Conservation (phyloP, 2,329 filamentous ascomycete genomes). For the Periconia sp. region DNA sequence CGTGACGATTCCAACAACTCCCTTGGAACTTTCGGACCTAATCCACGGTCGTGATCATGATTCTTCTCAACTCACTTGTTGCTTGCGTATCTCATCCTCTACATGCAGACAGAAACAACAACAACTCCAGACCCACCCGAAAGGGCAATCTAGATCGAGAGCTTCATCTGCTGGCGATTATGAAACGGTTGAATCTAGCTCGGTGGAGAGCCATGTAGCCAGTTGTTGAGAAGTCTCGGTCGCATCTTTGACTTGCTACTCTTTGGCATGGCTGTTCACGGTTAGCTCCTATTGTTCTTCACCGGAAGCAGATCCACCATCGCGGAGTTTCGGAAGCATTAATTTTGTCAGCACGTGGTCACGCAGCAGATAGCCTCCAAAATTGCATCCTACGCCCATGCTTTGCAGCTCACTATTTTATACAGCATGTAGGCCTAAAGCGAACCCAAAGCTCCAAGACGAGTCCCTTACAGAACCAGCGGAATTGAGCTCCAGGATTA, state of each 20-base stretch:
- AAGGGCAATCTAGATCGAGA: not conserved
- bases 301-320: not conserved
- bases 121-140: not conserved
- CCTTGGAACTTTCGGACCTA: too few relatives aligned
- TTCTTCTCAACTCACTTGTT: too few relatives aligned
- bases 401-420: too few relatives aligned
- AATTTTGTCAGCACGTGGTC: too few relatives aligned
- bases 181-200: not conserved
- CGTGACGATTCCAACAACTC: too few relatives aligned
- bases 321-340: too few relatives aligned
- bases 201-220: not conserved
- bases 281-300: not conserved
- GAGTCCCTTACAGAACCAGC: slow-evolving; percentile 27
- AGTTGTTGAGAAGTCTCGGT: not conserved
- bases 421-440: slow-evolving; percentile 44
- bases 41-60: too few relatives aligned
- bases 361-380: too few relatives aligned
- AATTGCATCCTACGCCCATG: too few relatives aligned
- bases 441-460: slow-evolving; percentile 43
- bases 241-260: not conserved
- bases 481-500: slow-evolving; percentile 42
- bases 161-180: not conserved
- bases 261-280: not conserved
- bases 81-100: not conserved
- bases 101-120: not conserved